Evolutionary conservation across 345 rosid genomes (phyloP).

Genomic region (Rhizophora mangle): DNA sequence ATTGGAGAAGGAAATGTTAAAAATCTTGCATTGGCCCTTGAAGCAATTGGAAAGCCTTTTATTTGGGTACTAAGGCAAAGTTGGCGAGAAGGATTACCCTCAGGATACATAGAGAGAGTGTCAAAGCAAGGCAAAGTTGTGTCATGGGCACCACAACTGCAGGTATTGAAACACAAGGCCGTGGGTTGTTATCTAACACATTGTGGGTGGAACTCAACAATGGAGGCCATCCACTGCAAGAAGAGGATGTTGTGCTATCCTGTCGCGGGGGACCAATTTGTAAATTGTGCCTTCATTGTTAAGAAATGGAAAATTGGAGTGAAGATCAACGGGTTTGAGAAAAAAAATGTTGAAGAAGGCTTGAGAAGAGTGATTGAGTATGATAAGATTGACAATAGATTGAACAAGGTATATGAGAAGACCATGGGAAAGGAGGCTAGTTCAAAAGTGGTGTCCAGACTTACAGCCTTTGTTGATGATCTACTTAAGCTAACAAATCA

Average conservation of each 20-base stretch:
- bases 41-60: conserved; percentile 46
- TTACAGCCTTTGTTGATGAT: conserved; percentile 29
- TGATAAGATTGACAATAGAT: conserved; percentile 37
- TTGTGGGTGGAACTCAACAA: conserved; percentile 91
- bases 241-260: conserved; percentile 63
- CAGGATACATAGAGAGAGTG: conserved; percentile 41
- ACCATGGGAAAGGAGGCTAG: conserved; percentile 41
- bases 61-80: conserved; percentile 52
- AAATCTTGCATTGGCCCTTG: conserved; percentile 50
- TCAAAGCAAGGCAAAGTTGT: conserved; percentile 48
- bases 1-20: conserved; percentile 54
- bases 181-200: conserved; percentile 64
- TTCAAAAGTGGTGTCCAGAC: conserved; percentile 19
- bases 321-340: conserved; percentile 42
- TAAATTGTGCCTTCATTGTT: conserved; percentile 59
- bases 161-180: conserved; percentile 44
- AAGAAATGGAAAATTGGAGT: conserved; percentile 61
- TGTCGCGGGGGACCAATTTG: conserved; percentile 74
- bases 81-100: conserved; percentile 63
- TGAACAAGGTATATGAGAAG: conserved; percentile 34
- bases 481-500: conserved; percentile 6
- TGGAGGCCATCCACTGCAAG: conserved; percentile 54
- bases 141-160: conserved; percentile 70
- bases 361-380: conserved; percentile 46
- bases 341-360: conserved; percentile 46